Evolutionary conservation across 805 yeast genomes (phyloP).

Genomic region (Nakazawaea sp.): DNA sequence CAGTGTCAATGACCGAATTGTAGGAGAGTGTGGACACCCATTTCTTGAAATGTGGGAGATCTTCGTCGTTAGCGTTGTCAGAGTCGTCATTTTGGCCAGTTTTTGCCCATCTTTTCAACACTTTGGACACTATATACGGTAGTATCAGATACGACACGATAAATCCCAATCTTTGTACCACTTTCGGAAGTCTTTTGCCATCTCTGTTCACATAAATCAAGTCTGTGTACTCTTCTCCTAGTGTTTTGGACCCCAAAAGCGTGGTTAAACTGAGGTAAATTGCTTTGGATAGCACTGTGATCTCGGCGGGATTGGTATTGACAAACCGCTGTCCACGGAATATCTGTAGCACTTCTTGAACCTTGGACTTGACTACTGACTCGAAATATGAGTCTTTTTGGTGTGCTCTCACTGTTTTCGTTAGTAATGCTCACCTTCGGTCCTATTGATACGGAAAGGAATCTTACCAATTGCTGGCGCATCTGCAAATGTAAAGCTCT

Average conservation of each 20-base stretch:
- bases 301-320: conserved; percentile 55
- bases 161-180: conserved; percentile 45
- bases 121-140: conserved; percentile 42
- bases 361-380: conserved; percentile 40
- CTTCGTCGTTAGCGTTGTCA: conserved; percentile 14
- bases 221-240: conserved; percentile 95
- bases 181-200: conserved; percentile 42
- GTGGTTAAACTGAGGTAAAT: conserved; percentile 74
- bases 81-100: conserved; percentile 14
- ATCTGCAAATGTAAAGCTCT: conserved; percentile 59
- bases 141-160: conserved; percentile 52
- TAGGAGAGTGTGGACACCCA: conserved; percentile 27
- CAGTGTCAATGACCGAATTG: conserved; percentile 33
- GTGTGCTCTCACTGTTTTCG: conserved; percentile 69
- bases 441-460: neutral
- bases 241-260: conserved; percentile 64
- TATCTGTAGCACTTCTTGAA: conserved; percentile 48
- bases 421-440: conserved; percentile 1
- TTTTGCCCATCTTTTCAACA: conserved; percentile 11
- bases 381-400: conserved; percentile 83
- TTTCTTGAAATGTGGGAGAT: conserved; percentile 11
- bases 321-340: conserved; percentile 59
- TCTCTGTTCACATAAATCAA: conserved; percentile 51
- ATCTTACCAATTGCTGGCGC: conserved; percentile 78
- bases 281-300: conserved; percentile 49